Conservation (phyloP, 2,329 filamentous ascomycete species). For the Alternaria sp. region DNA sequence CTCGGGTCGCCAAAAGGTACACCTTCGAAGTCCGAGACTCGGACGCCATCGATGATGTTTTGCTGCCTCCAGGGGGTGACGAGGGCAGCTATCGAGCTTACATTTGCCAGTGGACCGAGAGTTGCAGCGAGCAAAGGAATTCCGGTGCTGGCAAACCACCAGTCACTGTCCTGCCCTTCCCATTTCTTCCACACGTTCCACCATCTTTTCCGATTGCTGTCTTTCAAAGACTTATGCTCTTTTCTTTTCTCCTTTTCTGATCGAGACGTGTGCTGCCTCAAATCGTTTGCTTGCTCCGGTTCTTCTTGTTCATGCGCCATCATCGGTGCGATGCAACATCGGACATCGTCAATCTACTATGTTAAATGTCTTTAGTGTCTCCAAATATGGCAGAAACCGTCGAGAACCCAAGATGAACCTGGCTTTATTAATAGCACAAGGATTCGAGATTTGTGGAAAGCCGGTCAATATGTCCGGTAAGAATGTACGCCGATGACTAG, state of each 20-base stretch:
- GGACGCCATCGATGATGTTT: conserved; percentile 58
- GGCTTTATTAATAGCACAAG: neutral
- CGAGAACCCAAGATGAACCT: neutral
- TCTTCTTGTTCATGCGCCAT: conserved; percentile 13
- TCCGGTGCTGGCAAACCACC: conserved; percentile 53
- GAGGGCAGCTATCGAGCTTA: conserved; percentile 87
- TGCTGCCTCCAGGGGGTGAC: conserved; percentile 79
- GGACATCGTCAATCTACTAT: conserved; percentile 1
- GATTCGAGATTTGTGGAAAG: neutral
- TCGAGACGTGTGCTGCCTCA: neutral
- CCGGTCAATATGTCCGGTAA: conserved; percentile 1
- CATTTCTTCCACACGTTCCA: conserved; percentile 24
- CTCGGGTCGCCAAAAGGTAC: conserved; percentile 71
- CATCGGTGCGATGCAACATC: neutral
- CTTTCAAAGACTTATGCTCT: neutral
- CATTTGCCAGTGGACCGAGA: conserved; percentile 84
- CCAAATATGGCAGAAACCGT: too few relatives aligned
- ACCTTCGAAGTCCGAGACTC: conserved; percentile 62
- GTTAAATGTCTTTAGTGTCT: neutral
- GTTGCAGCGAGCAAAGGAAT: conserved; percentile 78
- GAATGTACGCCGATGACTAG: conserved; percentile 6
- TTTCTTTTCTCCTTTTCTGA: neutral
- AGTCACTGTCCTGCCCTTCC: conserved; percentile 38
- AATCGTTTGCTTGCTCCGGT: neutral
- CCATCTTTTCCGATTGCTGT: conserved; percentile 11